Evolutionary conservation across 148 eudicot species (phyloP), one percentile per base, ranked within the genome.

Genomic region (Rhododendron vialii): DNA sequence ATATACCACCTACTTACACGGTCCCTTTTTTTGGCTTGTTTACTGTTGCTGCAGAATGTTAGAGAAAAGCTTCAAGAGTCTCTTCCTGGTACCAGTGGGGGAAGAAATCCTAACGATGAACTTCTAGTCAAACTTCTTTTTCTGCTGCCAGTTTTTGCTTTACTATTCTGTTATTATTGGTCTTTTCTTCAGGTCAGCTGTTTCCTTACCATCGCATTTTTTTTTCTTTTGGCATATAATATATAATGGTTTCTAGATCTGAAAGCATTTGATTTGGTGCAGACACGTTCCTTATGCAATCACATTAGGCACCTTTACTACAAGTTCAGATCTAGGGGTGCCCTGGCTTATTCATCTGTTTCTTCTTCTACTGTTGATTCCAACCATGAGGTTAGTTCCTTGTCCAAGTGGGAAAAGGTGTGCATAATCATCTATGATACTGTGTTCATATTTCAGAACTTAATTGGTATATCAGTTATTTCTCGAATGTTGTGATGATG

Each of bases 1-100:
- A 35, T n/a, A 17, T 2, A 26, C 63, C 82, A 20, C 22, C 67
- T 61, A 57, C 9, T 22, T n/a, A 17, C 59, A 22, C n/a, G 36
- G 63, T 59, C 38, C 86, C 38, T 74, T 30, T 53, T 28, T 14
- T 26, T 82, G 45, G 67, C 24, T 41, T 55, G 67, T 80, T 85
- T 90, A 81, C 51, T 77, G 28, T 78, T 87, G 78, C 82, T 87
- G 89, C 94, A 97, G 98, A 92, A 94, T 65, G 94, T 91, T 76
- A 93, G 99, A 90, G 90, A 82, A 85, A 89, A 89, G 75, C 93
- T 97, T 83, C 88, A 87, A 81, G 98, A 92, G 87, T 89, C 98
- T 84, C 98, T 95, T 74, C 98, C 99, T 73, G 98, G 99, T 61
- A 94, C 99, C 79, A 92, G 94, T 85, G 96, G 96, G 84, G 99